Conservation (phyloP, 352 stramenopile species). For the Phytophthora litchii region DNA sequence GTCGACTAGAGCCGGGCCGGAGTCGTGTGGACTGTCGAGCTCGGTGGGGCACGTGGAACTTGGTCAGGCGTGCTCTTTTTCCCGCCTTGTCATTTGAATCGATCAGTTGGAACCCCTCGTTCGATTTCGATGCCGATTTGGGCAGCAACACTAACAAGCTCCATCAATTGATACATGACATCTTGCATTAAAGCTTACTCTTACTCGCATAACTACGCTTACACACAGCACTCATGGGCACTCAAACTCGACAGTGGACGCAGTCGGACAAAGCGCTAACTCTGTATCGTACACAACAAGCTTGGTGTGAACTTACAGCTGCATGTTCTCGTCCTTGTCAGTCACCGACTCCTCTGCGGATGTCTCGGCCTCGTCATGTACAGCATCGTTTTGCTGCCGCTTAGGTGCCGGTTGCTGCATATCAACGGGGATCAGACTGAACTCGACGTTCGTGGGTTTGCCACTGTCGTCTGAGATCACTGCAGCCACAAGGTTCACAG, state of each 20-base stretch:
- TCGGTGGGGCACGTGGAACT: not conserved
- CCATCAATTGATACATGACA: conserved; percentile 15
- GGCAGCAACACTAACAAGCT: not conserved
- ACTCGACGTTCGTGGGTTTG: conserved; percentile 67
- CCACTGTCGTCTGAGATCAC: conserved; percentile 53
- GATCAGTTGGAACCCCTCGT: too few species aligned
- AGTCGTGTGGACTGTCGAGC: conserved; percentile 7
- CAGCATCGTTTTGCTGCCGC: not conserved
- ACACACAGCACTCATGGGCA: conserved; percentile 32
- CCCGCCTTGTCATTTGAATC: conserved; percentile 1
- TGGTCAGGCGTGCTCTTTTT: not conserved
- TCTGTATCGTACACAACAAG: conserved; percentile 25
- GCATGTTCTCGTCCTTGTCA: conserved; percentile 33
- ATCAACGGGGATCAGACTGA: conserved; percentile 58
- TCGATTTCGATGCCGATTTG: conserved; percentile 2
- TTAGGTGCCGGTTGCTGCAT: conserved; percentile 7
- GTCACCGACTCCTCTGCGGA: conserved; percentile 40
- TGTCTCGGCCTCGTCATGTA: conserved; percentile 38
- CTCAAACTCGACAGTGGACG: conserved; percentile 15
- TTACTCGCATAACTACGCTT: conserved; percentile 33
- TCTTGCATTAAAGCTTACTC: conserved; percentile 36
- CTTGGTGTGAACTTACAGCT: conserved; percentile 15
- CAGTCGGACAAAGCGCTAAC: not conserved
- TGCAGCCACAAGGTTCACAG: conserved; percentile 56
- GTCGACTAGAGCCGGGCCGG: conserved; percentile 10